A percentile compares a stretch with the other conserved stretches of the same genome.
phyloP scores from a whole-genome alignment of 1,139 yeast genomes.

The Hansenula lynferdii region DNA sequence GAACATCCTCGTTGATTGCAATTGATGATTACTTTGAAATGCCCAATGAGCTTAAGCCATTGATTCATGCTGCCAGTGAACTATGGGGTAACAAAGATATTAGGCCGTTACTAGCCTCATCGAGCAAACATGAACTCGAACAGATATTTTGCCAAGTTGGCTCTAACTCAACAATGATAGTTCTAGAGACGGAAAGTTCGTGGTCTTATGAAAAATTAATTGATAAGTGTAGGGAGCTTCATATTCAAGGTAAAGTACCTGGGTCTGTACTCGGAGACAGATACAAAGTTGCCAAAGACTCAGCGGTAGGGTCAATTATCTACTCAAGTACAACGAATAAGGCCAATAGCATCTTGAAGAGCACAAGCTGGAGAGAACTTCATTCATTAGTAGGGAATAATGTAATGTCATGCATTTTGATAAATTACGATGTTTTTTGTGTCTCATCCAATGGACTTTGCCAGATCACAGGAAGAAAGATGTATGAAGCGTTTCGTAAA shows the following conservation, averaged over 20 bases:
- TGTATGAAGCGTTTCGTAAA: not conserved
- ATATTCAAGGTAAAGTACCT: constrained; percentile 9
- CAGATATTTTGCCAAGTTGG: too few species aligned
- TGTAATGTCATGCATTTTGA: constrained; percentile 6
- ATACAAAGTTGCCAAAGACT: constrained; percentile 9
- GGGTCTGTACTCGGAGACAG: constrained; percentile 18
- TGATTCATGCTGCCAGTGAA: too few species aligned
- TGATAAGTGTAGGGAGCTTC: constrained; percentile 18
- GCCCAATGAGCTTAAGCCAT: too few species aligned
- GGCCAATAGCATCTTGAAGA: constrained; percentile 5
- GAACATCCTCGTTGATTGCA: too few species aligned
- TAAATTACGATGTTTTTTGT: constrained; percentile 11
- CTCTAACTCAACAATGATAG: not conserved
- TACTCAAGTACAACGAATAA: constrained; percentile 4
- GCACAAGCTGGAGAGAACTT: constrained; percentile 13
- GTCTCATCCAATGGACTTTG: not conserved
- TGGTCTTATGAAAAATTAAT: constrained; percentile 15
- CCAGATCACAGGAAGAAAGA: constrained; percentile 15
- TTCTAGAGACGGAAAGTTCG: not conserved
- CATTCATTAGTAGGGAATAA: constrained; percentile 9
- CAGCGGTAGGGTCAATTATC: constrained; percentile 4
- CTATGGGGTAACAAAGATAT: too few species aligned
- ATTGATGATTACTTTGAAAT: too few species aligned
- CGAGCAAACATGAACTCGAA: too few species aligned
- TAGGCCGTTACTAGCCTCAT: too few species aligned